Evolutionary conservation across 192 early-diverging fungal genomes (phyloP).

Genomic region (Cetraspora pellucida): DNA sequence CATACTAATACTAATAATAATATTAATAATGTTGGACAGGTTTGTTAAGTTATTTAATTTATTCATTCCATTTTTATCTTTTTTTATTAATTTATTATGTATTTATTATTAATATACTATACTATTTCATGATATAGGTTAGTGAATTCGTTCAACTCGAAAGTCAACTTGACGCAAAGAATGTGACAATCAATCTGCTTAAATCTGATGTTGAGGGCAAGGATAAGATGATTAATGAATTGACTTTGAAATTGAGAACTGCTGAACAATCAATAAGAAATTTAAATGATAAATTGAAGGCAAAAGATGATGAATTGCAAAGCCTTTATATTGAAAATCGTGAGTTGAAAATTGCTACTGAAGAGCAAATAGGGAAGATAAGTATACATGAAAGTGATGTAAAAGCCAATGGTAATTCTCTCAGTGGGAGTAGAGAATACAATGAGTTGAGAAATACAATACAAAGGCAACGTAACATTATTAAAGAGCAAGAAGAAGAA

Average conservation of each 20-base stretch:
- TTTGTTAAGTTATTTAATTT: constrained; percentile 28
- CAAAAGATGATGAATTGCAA: constrained; percentile 43
- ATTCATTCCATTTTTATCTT: not conserved
- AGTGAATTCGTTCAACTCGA: not conserved
- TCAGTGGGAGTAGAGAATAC: not conserved
- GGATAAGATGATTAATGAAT: constrained; percentile 22
- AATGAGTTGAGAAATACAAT: constrained; percentile 2
- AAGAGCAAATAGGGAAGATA: constrained; percentile 38
- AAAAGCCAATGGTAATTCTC: constrained; percentile 11
- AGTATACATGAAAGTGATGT: constrained; percentile 39
- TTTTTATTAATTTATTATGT: too few species aligned
- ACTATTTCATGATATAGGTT: too few species aligned
- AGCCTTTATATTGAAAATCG: constrained; percentile 35
- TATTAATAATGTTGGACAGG: constrained; percentile 26
- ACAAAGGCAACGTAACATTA: not conserved
- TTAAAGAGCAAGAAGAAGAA: not conserved
- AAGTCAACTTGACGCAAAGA: not conserved
- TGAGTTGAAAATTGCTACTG: constrained; percentile 32
- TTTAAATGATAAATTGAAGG: not conserved
- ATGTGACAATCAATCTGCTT: constrained; percentile 20
- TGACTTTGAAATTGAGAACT: not conserved
- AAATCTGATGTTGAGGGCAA: constrained; percentile 1
- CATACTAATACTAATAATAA: too few species aligned
- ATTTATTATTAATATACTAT: too few species aligned
- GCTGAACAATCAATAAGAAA: constrained; percentile 47